phyloP scores from a whole-genome alignment of 306 rosid genomes.

The Heteromeles arbutifolia region DNA sequence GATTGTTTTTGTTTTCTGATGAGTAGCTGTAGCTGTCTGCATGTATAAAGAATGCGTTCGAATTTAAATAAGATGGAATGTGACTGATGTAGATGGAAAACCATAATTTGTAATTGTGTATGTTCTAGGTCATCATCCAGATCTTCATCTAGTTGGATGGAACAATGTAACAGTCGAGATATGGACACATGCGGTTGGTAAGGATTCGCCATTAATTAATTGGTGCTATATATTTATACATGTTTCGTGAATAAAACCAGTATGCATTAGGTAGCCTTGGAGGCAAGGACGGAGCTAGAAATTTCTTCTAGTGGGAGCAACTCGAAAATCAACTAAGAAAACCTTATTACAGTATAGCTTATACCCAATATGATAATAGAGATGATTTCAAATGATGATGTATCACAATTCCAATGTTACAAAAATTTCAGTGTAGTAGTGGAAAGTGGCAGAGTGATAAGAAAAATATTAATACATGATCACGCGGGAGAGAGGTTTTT shows the following conservation, averaged over 20 bases:
- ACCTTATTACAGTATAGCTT: too few species aligned
- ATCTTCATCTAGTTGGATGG: constrained; percentile 93
- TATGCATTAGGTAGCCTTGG: not conserved
- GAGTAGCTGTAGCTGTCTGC: not conserved
- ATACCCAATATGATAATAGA: too few species aligned
- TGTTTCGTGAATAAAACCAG: not conserved
- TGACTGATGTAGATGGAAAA: not conserved
- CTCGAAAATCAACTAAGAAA: too few species aligned
- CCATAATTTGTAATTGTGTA: not conserved
- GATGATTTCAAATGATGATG: too few species aligned
- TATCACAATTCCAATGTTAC: too few species aligned
- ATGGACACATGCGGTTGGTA: constrained; percentile 86
- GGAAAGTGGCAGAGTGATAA: too few species aligned
- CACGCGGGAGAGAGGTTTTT: too few species aligned
- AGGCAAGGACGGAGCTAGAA: too few species aligned
- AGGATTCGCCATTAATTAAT: constrained; percentile 10
- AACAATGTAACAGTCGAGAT: constrained; percentile 73
- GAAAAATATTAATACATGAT: too few species aligned
- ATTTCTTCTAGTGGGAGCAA: too few species aligned
- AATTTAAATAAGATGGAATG: not conserved
- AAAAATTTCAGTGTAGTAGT: too few species aligned
- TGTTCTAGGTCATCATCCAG: constrained; percentile 84
- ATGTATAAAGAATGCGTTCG: not conserved
- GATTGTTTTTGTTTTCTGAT: constrained; percentile 1
- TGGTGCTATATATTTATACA: not conserved